Evolutionary conservation across 345 rosid genomes (phyloP), one percentile per base, ranked within the genome.

Genomic region (Hirschfeldia incana): DNA sequence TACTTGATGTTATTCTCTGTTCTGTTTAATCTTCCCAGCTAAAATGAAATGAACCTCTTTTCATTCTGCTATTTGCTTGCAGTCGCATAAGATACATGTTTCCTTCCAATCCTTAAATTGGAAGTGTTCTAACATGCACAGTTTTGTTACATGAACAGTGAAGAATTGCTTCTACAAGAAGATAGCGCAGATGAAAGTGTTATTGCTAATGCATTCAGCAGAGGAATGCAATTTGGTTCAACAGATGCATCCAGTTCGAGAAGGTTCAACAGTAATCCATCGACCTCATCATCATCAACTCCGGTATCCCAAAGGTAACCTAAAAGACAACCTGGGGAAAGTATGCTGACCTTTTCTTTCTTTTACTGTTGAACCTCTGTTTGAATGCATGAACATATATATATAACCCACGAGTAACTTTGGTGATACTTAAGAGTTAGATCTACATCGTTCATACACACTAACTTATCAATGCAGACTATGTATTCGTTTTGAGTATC

Each of bases 161-260:
- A 91, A 58, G 99, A 95, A 4, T 90, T 87, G 64, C 91, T 95
- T 69, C 84, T 95, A 70, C 90, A 95, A 86, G 99, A 95, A 76
- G 98, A 90, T 86, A 86, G 87, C 30, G 69, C 85, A 8, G 92
- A 89, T 69, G 87, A 81, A 77, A 84, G 85, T 78, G 80, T 68
- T 81, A 29, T 95, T 74, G 78, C 86, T 75, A 72, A 85, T 67
- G 94, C 89, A 70, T 89, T 93, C 73, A 83, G 84, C 83, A 87
- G 85, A 84, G 86, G 80, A 74, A 81, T 91, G 94, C 93, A 85
- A 75, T 85, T 95, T 66, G 85, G 88, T 81, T 80, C 90, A 12
- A 76, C 88, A 32, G 91, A 92, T 77, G 78, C 87, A 76, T 75
- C 85, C 57, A 83, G 89, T 49, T n/a, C 57, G 8, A 49, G 57